phyloP scores from a whole-genome alignment of 768 basidiomycete species.

The Macrocybe gigantea region DNA sequence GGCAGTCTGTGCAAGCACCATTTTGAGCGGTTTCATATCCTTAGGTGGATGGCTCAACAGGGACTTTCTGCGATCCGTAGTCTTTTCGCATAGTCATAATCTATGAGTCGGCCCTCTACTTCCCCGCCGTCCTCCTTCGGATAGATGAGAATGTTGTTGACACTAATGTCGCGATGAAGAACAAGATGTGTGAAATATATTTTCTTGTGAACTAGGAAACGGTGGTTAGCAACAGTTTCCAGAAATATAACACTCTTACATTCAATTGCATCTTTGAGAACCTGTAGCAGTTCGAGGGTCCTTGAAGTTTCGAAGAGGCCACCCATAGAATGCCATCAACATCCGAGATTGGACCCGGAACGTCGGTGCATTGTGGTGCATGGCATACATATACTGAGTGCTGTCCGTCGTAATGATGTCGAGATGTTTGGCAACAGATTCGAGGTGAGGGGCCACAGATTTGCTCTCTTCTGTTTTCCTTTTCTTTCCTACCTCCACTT shows the following conservation, averaged over 20 bases:
- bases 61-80: background rate
- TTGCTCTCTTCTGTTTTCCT: too few relatives aligned
- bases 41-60: too few relatives aligned
- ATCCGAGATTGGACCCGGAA: background rate
- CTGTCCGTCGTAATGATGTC: too few relatives aligned
- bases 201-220: background rate
- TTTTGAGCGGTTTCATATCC: too few relatives aligned
- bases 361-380: background rate
- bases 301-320: background rate
- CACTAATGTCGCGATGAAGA: conserved; percentile 3
- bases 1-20: too few relatives aligned
- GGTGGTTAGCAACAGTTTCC: background rate
- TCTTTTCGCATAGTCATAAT: conserved; percentile 1
- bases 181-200: background rate
- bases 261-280: background rate
- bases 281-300: background rate
- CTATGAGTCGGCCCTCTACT: conserved; percentile 1
- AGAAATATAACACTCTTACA: background rate
- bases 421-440: too few relatives aligned
- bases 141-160: conserved; percentile 2
- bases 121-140: background rate
- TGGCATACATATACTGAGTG: too few relatives aligned
- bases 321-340: background rate
- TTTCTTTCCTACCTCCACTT: too few relatives aligned
- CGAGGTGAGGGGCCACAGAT: too few relatives aligned